Percentiles rank a stretch among this genome's conserved stretches.
phyloP scores from a whole-genome alignment of 805 yeast species.

The Candida anglica region DNA sequence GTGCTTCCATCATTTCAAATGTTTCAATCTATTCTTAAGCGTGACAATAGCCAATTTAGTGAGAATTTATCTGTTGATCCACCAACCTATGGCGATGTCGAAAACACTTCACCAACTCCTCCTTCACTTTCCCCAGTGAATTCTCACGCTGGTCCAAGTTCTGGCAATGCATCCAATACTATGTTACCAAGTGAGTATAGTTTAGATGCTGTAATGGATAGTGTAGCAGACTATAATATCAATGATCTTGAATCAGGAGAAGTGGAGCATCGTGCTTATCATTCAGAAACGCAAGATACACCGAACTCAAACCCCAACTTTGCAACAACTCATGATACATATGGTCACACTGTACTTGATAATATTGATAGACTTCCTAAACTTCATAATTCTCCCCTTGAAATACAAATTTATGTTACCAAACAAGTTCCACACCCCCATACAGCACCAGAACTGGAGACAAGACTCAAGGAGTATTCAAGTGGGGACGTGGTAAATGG shows the following conservation, averaged over 20 bases:
- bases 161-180: background rate
- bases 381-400: conserved; percentile 37
- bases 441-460: conserved; percentile 36
- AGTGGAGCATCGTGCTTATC: conserved; percentile 1
- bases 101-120: conserved; percentile 24
- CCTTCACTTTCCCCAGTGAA: conserved; percentile 15
- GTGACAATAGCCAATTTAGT: conserved; percentile 37
- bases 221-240: conserved; percentile 3
- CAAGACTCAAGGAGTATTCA: conserved; percentile 41
- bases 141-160: conserved; percentile 1
- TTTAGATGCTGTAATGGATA: conserved; percentile 6
- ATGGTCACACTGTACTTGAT: conserved; percentile 48
- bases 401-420: conserved; percentile 48
- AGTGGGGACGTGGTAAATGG: conserved; percentile 42
- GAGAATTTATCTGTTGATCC: conserved; percentile 30
- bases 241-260: conserved; percentile 4
- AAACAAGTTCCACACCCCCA: conserved; percentile 49
- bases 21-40: conserved; percentile 49
- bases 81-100: conserved; percentile 33
- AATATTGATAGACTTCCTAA: conserved; percentile 48
- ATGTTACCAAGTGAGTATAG: conserved; percentile 2
- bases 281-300: too few relatives aligned
- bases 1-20: conserved; percentile 67
- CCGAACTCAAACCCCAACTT: background rate
- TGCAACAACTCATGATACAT: conserved; percentile 14